Conservation (phyloP, 805 yeast genomes). For the Saccharomycopsis sp. region DNA sequence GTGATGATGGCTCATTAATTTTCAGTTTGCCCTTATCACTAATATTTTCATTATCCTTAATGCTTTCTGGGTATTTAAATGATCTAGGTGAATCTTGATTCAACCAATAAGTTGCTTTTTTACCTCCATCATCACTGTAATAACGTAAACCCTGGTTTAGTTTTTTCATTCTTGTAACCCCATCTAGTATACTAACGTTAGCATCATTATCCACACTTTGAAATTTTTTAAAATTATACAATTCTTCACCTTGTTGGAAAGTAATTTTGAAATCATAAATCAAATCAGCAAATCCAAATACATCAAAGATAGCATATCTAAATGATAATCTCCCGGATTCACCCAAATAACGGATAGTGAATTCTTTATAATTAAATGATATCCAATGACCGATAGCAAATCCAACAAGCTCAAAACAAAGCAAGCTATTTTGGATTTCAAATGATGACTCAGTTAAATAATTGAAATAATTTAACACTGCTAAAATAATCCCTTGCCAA, state of each 20-base stretch:
- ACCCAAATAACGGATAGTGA: constrained; percentile 52
- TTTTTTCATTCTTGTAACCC: constrained; percentile 56
- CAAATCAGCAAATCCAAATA: constrained; percentile 71
- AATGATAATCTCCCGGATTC: constrained; percentile 62
- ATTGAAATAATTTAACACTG: constrained; percentile 44
- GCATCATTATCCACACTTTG: constrained; percentile 63
- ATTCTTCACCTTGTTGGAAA: constrained; percentile 54
- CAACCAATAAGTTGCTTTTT: constrained; percentile 80
- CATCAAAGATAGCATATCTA: constrained; percentile 63
- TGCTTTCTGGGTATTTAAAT: background rate
- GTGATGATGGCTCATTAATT: constrained; percentile 1
- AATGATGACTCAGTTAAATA: constrained; percentile 32
- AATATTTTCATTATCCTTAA: constrained; percentile 4
- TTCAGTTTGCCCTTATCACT: background rate
- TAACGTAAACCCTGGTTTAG: constrained; percentile 80
- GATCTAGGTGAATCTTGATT: constrained; percentile 22
- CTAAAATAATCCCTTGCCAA: constrained; percentile 80
- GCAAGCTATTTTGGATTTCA: constrained; percentile 66
- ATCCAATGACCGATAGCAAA: constrained; percentile 86
- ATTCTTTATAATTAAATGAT: constrained; percentile 76
- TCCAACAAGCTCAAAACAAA: constrained; percentile 77
- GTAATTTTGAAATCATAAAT: constrained; percentile 69
- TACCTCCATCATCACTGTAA: constrained; percentile 45
- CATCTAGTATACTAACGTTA: constrained; percentile 58
- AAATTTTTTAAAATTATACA: constrained; percentile 74